Evolutionary conservation across 2,329 filamentous ascomycete genomes (phyloP), one percentile per base, ranked within the genome.

Genomic region (Cucurbitaria berberidis): DNA sequence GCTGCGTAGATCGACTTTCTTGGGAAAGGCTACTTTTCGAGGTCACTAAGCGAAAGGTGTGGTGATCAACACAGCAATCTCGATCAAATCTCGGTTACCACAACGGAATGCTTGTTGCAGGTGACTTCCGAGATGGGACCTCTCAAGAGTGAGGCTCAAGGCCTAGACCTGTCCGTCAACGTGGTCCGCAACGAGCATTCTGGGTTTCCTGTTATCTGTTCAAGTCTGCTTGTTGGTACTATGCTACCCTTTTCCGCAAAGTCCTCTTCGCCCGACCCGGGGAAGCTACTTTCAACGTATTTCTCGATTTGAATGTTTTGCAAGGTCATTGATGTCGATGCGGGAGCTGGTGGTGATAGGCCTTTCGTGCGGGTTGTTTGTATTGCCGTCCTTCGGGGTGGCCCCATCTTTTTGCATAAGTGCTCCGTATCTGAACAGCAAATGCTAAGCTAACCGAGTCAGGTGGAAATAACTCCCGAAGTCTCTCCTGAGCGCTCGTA

Each of bases 61-160:
- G 57, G 47, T 35, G 39, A 26, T 52, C 48, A 49, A 51, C 36
- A 39, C 36, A 54, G 39, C 45, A 19, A 51, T 35, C 45, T 26
- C 43, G 40, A 59, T 22, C 24, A n/a, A 26, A 49, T 41, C n/a
- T n/a, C n/a, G 43, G 18, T 13, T 36, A 35, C 45, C 43, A 42
- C 32, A 40, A 45, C 18, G 45, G 43, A 59, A 42, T 32, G 43
- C 50, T 50, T 51, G 26, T 41, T 55, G 48, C 48, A 45, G 51
- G 54, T 42, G 54, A 44, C 53, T 51, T 50, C 61, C 44, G 47
- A 46, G 57, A 61, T 48, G 64, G 73, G 73, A 74, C 73, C 70
- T 75, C 72, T 72, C 70, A 55, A 64, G 70, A 71, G 72, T 73
- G 73, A 74, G 72, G 67, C 64, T 75, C 73, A 75, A 75, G 72